Evolutionary conservation across 2,329 filamentous ascomycete genomes (phyloP).

Genomic region (Neocatenulostroma microsporum): DNA sequence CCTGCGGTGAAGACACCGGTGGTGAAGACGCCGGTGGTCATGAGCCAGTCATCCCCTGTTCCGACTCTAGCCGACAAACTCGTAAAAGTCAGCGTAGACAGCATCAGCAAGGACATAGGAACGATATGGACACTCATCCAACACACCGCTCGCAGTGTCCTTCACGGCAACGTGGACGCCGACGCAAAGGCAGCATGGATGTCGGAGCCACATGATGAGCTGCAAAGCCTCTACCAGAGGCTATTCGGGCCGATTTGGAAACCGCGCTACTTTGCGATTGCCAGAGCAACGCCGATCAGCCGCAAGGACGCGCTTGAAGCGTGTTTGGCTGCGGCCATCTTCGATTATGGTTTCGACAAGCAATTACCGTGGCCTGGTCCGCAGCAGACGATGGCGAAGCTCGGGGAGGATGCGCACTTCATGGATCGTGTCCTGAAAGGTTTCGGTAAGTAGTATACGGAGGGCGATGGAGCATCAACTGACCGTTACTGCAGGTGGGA

Average conservation of each 20-base stretch:
- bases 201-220: neutral
- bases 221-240: neutral
- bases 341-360: neutral
- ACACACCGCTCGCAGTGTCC: neutral
- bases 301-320: neutral
- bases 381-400: neutral
- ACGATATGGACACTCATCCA: neutral
- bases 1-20: no score
- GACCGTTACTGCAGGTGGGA: neutral
- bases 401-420: neutral
- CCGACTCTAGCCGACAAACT: no score
- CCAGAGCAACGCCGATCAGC: neutral
- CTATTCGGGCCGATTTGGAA: neutral
- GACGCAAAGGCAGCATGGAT: neutral
- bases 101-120: no score
- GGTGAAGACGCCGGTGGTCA: no score
- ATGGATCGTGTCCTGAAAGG: neutral
- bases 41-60: no score
- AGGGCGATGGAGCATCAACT: neutral
- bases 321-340: constrained; percentile 2
- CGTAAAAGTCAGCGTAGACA: no score
- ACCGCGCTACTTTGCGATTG: neutral
- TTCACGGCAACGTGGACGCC: neutral
- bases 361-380: constrained; percentile 2
- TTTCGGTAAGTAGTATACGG: neutral